Evolutionary conservation across 805 yeast genomes (phyloP).

Genomic region (Ogataea haglerorum): DNA sequence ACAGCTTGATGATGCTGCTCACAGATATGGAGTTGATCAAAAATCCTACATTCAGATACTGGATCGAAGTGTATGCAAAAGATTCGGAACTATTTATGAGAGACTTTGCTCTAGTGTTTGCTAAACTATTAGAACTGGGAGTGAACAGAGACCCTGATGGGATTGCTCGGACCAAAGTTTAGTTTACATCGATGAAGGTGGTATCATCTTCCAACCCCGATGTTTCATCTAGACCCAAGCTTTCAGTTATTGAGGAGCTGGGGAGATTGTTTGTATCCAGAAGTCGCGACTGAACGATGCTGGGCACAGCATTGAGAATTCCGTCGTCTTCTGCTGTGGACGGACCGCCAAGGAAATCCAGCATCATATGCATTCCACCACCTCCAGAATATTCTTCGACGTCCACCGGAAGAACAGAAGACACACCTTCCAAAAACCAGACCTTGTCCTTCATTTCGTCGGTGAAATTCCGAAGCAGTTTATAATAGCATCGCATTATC

Average conservation of each 20-base stretch:
- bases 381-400: constrained; percentile 89
- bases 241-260: constrained; percentile 43
- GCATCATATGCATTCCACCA: constrained; percentile 91
- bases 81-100: constrained; percentile 59
- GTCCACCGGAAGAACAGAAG: constrained; percentile 84
- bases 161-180: constrained; percentile 29
- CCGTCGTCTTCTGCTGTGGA: constrained; percentile 33
- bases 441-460: constrained; percentile 84
- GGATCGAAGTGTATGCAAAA: constrained; percentile 66
- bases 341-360: constrained; percentile 76
- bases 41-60: constrained; percentile 54
- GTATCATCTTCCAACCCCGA: constrained; percentile 50
- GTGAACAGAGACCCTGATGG: constrained; percentile 35
- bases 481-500: constrained; percentile 85
- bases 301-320: constrained; percentile 41
- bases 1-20: constrained; percentile 75
- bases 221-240: constrained; percentile 49
- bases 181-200: constrained; percentile 21
- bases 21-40: constrained; percentile 66
- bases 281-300: constrained; percentile 43
- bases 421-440: constrained; percentile 92
- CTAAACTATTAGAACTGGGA: constrained; percentile 53
- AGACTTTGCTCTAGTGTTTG: constrained; percentile 66
- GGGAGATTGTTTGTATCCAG: constrained; percentile 55
- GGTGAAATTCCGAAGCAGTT: constrained; percentile 74